Conservation (phyloP, 2,329 filamentous ascomycete species). For the Aspergillus novoparasiticus region DNA sequence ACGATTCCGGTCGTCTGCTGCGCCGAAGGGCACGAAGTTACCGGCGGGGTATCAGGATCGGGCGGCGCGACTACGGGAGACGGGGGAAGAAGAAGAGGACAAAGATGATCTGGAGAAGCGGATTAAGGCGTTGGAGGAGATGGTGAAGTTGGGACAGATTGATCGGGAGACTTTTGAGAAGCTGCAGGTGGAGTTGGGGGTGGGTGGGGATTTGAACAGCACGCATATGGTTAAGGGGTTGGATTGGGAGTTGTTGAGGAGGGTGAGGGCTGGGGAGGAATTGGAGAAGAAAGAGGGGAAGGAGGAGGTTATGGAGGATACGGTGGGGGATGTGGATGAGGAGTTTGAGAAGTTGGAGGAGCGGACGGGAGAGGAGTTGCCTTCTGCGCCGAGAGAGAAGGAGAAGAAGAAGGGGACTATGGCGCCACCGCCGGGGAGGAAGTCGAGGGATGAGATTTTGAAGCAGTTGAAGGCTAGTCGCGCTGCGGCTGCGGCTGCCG, state of each 20-base stretch:
- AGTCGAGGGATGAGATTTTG: slow-evolving; percentile 62
- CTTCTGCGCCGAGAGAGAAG: slow-evolving; percentile 36
- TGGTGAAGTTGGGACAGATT: slow-evolving; percentile 81
- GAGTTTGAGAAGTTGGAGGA: slow-evolving; percentile 53
- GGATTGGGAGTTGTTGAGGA: slow-evolving; percentile 71
- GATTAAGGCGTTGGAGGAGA: slow-evolving; percentile 77
- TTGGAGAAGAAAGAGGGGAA: slow-evolving; percentile 45
- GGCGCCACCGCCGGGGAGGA: slow-evolving; percentile 47
- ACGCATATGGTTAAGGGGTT: slow-evolving; percentile 92
- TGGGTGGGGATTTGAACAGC: slow-evolving; percentile 76
- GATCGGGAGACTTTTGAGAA: slow-evolving; percentile 77
- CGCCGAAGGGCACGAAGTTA: slow-evolving; percentile 80
- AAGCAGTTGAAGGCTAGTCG: slow-evolving; percentile 60
- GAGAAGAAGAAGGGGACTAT: slow-evolving; percentile 57
- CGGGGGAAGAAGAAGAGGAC: slow-evolving; percentile 50
- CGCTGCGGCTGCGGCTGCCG: slow-evolving; percentile 37
- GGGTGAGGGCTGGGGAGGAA: slow-evolving; percentile 55
- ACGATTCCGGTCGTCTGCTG: slow-evolving; percentile 72
- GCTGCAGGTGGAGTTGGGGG: slow-evolving; percentile 70
- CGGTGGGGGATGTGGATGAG: slow-evolving; percentile 62
- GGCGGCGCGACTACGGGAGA: slow-evolving; percentile 64
- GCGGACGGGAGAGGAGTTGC: slow-evolving; percentile 35
- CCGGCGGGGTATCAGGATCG: slow-evolving; percentile 84
- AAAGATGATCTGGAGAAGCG: slow-evolving; percentile 57
- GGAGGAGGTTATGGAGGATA: slow-evolving; percentile 24